Evolutionary conservation across 148 eudicot genomes (phyloP).

Genomic region (Camellia sinensis): DNA sequence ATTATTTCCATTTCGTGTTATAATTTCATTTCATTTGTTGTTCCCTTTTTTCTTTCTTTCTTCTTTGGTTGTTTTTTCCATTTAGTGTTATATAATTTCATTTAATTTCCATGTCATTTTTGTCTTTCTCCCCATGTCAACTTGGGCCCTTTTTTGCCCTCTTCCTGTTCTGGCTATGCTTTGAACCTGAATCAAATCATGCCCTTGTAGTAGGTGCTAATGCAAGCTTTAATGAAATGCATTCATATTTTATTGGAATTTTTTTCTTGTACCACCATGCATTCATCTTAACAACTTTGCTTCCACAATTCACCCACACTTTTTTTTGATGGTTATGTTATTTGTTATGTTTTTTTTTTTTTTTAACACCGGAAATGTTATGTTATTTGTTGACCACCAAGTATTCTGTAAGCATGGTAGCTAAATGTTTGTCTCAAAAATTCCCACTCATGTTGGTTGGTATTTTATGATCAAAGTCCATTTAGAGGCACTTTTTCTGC

Average conservation of each 20-base stretch:
- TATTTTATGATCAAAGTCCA: background rate
- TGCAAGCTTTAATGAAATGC: background rate
- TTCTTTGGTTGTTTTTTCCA: too few species aligned
- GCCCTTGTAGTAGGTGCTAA: background rate
- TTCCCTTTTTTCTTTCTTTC: too few species aligned
- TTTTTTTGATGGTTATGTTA: background rate
- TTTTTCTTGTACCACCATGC: background rate
- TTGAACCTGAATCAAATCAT: background rate
- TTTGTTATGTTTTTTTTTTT: background rate
- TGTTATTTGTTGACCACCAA: background rate
- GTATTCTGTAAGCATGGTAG: background rate
- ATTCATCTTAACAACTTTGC: background rate
- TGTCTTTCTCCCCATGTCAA: background rate
- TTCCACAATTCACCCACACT: background rate
- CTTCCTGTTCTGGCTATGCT: background rate
- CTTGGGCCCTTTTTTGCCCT: background rate
- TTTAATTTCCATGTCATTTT: too few species aligned
- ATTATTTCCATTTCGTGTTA: too few species aligned
- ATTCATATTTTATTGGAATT: background rate
- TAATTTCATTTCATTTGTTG: too few species aligned
- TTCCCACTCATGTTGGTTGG: background rate
- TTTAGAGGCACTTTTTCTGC: too few species aligned
- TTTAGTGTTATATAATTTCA: too few species aligned
- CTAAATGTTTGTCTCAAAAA: background rate
- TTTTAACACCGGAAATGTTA: too few species aligned